phyloP scores from a whole-genome alignment of 768 basidiomycete species.

The Trametes sanguinea region DNA sequence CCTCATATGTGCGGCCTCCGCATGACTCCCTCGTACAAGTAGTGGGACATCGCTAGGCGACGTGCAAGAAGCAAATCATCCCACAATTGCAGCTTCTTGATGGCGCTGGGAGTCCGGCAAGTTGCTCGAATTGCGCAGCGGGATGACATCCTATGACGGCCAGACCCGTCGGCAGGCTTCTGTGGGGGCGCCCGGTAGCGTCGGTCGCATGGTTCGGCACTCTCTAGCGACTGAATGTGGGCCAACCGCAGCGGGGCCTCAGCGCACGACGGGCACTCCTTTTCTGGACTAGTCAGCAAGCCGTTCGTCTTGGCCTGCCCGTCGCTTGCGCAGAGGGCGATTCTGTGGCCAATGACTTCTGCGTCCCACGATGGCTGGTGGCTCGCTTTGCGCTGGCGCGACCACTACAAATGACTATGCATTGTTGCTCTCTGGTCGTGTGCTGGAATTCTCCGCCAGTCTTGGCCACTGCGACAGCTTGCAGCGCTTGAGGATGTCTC shows the following conservation, averaged over 20 bases:
- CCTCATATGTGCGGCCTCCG: too few species aligned
- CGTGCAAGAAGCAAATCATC: too few species aligned
- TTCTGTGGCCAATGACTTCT: background rate
- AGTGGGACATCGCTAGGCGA: too few species aligned
- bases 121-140: background rate
- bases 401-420: background rate
- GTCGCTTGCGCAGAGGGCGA: background rate
- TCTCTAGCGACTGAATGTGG: conserved; percentile 8
- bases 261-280: conserved; percentile 6
- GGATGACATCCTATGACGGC: background rate
- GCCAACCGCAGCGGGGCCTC: background rate
- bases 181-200: background rate
- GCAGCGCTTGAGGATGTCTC: too few species aligned
- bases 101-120: background rate
- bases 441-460: too few species aligned
- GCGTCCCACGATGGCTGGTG: conserved; percentile 5
- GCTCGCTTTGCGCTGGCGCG: background rate
- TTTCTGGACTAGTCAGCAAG: conserved; percentile 5
- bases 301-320: conserved; percentile 10
- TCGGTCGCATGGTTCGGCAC: conserved; percentile 12
- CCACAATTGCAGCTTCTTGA: too few species aligned
- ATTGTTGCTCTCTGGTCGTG: background rate
- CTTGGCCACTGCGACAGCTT: too few species aligned
- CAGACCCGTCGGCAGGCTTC: background rate
- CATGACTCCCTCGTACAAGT: too few species aligned